A percentile compares a stretch with the other conserved stretches of the same genome.
Evolutionary conservation across 768 basidiomycete species (phyloP).

Genomic region (Kwoniella mangroviensis): DNA sequence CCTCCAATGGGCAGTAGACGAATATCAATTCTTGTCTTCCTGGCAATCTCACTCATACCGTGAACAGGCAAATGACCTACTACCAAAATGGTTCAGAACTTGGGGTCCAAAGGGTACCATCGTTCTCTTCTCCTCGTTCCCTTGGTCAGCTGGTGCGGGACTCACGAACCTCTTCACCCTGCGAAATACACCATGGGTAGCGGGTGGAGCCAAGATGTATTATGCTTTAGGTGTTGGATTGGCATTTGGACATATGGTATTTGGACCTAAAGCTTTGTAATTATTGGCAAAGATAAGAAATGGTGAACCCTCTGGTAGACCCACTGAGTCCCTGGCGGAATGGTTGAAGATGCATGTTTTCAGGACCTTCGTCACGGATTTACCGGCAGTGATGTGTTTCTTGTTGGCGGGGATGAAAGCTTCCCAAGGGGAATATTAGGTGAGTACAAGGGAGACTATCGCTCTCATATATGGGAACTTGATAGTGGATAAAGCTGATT

Average conservation of each 20-base stretch:
- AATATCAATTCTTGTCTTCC: conserved; percentile 17
- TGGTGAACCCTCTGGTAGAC: conserved; percentile 9
- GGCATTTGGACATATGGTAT: conserved; percentile 15
- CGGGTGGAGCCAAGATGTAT: not conserved
- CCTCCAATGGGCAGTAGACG: conserved; percentile 19
- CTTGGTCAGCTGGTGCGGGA: conserved; percentile 3
- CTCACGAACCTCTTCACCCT: conserved; percentile 6
- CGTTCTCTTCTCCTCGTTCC: conserved; percentile 3
- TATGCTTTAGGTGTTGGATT: not conserved
- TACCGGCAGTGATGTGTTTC: conserved; percentile 13
- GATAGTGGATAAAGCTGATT: not conserved
- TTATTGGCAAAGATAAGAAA: conserved; percentile 12
- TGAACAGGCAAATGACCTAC: not conserved
- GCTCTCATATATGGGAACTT: too few species aligned
- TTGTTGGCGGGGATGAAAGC: conserved; percentile 7
- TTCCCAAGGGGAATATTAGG: not conserved
- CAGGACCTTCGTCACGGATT: conserved; percentile 8
- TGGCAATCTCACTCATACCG: not conserved
- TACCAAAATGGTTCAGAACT: conserved; percentile 9
- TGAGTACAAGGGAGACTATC: not conserved
- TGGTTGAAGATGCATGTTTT: conserved; percentile 18
- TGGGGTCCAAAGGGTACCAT: conserved; percentile 3
- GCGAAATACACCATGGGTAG: not conserved
- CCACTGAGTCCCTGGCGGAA: not conserved
- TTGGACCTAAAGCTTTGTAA: conserved; percentile 11